A percentile compares a stretch with the other conserved stretches of the same genome.
Evolutionary conservation across 345 rosid species (phyloP).

Genomic region (Aquilaria malaccensis): DNA sequence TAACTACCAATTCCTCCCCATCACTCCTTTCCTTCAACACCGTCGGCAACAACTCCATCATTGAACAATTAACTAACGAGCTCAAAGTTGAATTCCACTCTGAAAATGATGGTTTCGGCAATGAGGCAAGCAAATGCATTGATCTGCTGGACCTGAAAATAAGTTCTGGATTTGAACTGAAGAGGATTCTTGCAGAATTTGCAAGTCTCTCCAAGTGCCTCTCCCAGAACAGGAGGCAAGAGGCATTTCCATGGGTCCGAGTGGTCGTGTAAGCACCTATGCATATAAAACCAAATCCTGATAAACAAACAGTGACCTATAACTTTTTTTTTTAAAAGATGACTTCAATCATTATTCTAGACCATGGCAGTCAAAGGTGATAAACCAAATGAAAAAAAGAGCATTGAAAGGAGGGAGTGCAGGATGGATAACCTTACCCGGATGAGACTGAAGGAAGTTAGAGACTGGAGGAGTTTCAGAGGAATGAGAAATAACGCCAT

Average conservation of each 20-base stretch:
- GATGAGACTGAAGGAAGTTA: conserved; percentile 52
- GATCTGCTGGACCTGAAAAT: conserved; percentile 23
- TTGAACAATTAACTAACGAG: conserved; percentile 38
- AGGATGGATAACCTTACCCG: conserved; percentile 28
- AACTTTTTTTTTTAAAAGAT: not conserved
- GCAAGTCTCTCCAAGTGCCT: conserved; percentile 56
- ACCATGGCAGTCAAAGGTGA: not conserved
- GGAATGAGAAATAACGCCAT: conserved; percentile 38
- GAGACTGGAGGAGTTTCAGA: conserved; percentile 46
- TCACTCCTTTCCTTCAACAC: conserved; percentile 30
- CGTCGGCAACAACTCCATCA: conserved; percentile 33
- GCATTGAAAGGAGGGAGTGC: not conserved
- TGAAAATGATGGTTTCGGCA: conserved; percentile 14
- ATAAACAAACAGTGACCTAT: not conserved
- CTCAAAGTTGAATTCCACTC: conserved; percentile 32
- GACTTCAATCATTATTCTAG: not conserved
- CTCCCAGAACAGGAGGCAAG: conserved; percentile 62
- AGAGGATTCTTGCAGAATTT: conserved; percentile 45
- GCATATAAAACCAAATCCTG: not conserved
- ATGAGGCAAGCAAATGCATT: conserved; percentile 1
- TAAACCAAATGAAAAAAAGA: not conserved
- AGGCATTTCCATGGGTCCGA: conserved; percentile 48
- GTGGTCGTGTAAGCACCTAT: conserved; percentile 84
- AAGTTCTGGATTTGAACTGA: conserved; percentile 38
- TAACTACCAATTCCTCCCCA: conserved; percentile 65